phyloP scores from a whole-genome alignment of 1,139 yeast species.

The Arxiozyma heterogenica region DNA sequence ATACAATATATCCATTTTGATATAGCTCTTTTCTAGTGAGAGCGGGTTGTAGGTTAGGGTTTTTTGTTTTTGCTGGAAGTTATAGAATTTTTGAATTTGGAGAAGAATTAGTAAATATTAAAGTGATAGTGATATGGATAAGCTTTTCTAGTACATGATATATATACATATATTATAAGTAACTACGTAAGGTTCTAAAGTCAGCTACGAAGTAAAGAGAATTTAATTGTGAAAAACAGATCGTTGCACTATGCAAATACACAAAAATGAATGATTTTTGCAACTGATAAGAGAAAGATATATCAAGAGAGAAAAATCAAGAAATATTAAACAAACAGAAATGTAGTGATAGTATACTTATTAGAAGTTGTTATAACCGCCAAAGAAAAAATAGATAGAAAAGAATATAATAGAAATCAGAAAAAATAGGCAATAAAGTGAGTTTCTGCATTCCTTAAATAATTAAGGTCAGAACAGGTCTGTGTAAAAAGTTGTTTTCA shows the following conservation, averaged over 20 bases:
- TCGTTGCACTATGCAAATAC: not conserved
- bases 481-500: conserved; percentile 35
- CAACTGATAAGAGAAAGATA: not conserved
- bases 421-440: conserved; percentile 30
- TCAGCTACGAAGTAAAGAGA: no score
- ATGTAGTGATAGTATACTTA: not conserved
- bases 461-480: conserved; percentile 37
- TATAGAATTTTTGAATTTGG: not conserved
- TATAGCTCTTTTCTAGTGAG: not conserved
- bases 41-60: no score
- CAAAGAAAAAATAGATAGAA: no score
- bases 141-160: not conserved
- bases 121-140: no score
- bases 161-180: no score
- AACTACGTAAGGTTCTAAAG: no score
- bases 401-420: conserved; percentile 10
- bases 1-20: conserved; percentile 2
- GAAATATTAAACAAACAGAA: not conserved
- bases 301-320: not conserved
- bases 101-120: not conserved
- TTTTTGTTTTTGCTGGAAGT: no score
- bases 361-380: not conserved
- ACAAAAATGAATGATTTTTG: not conserved
- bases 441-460: conserved; percentile 28
- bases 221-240: not conserved